phyloP scores from a whole-genome alignment of 805 yeast genomes.

The Schwanniomyces sp. region DNA sequence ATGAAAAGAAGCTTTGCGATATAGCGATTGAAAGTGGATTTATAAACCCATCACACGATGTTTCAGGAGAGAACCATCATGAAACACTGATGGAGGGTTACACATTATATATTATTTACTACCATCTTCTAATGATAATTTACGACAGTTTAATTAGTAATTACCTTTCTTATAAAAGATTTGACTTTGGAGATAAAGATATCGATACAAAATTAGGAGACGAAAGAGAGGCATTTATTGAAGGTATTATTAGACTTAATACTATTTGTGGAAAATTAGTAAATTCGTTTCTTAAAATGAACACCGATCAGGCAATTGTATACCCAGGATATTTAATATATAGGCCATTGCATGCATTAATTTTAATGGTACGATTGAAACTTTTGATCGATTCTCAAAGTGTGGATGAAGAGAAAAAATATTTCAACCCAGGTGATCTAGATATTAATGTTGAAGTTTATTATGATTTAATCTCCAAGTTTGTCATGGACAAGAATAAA shows the following conservation, averaged over 20 bases:
- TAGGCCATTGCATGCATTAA: conserved; percentile 53
- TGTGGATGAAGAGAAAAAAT: conserved; percentile 3
- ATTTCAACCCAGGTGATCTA: conserved; percentile 1
- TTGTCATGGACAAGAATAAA: conserved; percentile 17
- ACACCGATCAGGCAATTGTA: conserved; percentile 32
- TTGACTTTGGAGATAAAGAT: background rate
- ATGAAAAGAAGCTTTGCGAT: conserved; percentile 41
- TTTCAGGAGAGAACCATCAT: no score
- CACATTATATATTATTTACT: conserved; percentile 45
- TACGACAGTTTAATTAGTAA: conserved; percentile 53
- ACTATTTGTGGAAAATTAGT: conserved; percentile 47
- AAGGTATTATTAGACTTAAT: conserved; percentile 41
- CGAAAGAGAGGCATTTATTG: conserved; percentile 31
- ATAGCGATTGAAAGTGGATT: conserved; percentile 42
- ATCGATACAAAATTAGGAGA: background rate
- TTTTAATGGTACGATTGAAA: conserved; percentile 47
- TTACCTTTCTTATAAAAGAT: conserved; percentile 11
- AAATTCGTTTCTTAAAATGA: conserved; percentile 42
- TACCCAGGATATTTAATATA: conserved; percentile 55
- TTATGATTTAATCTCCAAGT: conserved; percentile 14
- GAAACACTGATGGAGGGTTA: conserved; percentile 32
- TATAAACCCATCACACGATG: conserved; percentile 16
- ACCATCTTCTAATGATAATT: conserved; percentile 50
- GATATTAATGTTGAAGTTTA: conserved; percentile 19
- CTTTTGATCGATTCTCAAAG: conserved; percentile 42